These are phyloP conservation scores for Phaeoacremonium minimum DNA, from an alignment of 2,329 filamentous ascomycete genomes.

Conservation along the genomic window DNA sequence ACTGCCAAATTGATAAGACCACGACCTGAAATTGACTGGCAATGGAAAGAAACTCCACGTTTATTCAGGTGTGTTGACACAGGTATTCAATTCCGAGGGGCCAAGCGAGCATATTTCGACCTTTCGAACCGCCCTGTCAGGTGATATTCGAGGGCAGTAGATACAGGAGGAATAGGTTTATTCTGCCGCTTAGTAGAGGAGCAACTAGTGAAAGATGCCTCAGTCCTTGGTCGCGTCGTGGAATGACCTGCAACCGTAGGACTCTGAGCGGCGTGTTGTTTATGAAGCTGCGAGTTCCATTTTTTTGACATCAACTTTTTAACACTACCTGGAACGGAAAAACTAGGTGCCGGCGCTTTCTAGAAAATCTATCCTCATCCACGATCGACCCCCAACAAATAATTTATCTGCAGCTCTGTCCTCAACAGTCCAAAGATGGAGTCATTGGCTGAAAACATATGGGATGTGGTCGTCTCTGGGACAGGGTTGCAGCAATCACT, in stretches of 20 bases:
- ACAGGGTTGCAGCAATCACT: conserved; percentile 77
- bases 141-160: conserved; percentile 77
- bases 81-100: too few species aligned
- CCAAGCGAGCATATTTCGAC: conserved; percentile 60
- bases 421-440: conserved; percentile 53
- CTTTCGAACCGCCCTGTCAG: conserved; percentile 83
- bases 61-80: background rate
- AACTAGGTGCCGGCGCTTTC: too few species aligned
- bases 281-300: too few species aligned
- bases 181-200: conserved; percentile 59
- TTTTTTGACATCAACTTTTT: too few species aligned
- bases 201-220: conserved; percentile 51
- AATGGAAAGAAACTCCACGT: too few species aligned
- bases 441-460: conserved; percentile 66
- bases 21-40: too few species aligned
- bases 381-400: too few species aligned
- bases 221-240: conserved; percentile 26
- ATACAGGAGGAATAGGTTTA: conserved; percentile 65
- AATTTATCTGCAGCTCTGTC: too few species aligned
- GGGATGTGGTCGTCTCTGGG: conserved; percentile 77
- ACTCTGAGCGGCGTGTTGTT: too few species aligned
- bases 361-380: too few species aligned
- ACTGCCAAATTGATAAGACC: too few species aligned
- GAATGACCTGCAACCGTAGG: conserved; percentile 22
- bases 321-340: too few species aligned